Evolutionary conservation across 805 yeast species (phyloP).

Genomic region (Yamadazyma scolyti): DNA sequence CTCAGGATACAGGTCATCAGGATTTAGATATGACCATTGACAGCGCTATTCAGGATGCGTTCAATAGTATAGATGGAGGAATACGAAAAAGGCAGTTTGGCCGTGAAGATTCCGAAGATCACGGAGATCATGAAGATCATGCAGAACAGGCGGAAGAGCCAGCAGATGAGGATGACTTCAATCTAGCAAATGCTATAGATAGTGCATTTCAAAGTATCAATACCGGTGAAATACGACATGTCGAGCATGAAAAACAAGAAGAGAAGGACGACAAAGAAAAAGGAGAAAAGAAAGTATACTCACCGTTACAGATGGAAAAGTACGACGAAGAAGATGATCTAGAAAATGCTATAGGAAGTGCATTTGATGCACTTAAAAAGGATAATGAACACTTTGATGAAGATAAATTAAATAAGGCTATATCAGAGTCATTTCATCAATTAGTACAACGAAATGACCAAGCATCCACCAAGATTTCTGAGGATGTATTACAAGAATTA

Average conservation of each 20-base stretch:
- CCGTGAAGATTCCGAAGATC: constrained; percentile 1
- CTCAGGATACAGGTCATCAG: constrained; percentile 1
- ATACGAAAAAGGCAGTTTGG: constrained; percentile 3
- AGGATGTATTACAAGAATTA: constrained; percentile 23
- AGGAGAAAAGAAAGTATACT: constrained; percentile 3
- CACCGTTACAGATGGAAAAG: constrained; percentile 12
- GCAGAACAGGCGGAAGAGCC: constrained; percentile 1
- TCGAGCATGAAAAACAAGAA: not conserved
- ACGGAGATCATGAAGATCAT: not conserved
- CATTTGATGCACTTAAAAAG: constrained; percentile 21
- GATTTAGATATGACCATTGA: constrained; percentile 17
- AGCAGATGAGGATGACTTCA: constrained; percentile 8
- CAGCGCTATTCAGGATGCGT: constrained; percentile 27
- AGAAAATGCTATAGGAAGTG: constrained; percentile 38
- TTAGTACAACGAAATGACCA: constrained; percentile 3
- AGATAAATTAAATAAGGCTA: constrained; percentile 16
- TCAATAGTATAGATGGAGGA: constrained; percentile 12
- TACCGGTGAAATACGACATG: constrained; percentile 6
- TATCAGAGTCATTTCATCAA: constrained; percentile 19
- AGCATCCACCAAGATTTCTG: constrained; percentile 6
- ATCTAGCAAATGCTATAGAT: constrained; percentile 11
- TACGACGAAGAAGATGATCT: constrained; percentile 12
- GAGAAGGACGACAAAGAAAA: constrained; percentile 3
- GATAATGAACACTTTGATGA: constrained; percentile 10
- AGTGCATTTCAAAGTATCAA: constrained; percentile 13